Evolutionary conservation across 805 yeast genomes (phyloP).

Genomic region (Ogataea paraovalis): DNA sequence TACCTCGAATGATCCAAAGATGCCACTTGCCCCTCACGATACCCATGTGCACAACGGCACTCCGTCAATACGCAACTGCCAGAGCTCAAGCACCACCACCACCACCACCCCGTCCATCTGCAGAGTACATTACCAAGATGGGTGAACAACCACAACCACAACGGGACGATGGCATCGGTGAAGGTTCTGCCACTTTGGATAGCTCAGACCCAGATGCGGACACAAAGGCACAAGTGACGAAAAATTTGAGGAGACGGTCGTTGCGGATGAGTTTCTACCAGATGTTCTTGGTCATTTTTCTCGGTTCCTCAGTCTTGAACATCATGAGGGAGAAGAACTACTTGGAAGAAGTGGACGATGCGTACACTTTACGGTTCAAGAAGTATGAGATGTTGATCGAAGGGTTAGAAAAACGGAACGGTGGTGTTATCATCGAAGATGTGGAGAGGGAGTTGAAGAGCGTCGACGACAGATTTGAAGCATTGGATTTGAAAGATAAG

Average conservation of each 20-base stretch:
- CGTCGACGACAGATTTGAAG: constrained; percentile 40
- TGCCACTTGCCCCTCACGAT: too few species aligned
- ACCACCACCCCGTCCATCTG: constrained; percentile 17
- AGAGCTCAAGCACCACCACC: not conserved
- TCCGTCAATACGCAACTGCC: too few species aligned
- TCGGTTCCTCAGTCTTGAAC: constrained; percentile 43
- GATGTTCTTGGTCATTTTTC: constrained; percentile 26
- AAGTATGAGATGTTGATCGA: constrained; percentile 25
- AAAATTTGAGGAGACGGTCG: constrained; percentile 16
- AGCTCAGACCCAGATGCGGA: not conserved
- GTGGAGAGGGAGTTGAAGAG: constrained; percentile 37
- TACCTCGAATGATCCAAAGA: too few species aligned
- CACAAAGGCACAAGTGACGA: not conserved
- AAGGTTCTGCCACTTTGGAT: too few species aligned
- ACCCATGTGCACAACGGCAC: too few species aligned
- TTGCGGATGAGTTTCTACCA: constrained; percentile 31
- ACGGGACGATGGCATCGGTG: constrained; percentile 6
- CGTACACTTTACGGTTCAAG: constrained; percentile 37
- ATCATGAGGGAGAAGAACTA: constrained; percentile 42
- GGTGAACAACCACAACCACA: constrained; percentile 28
- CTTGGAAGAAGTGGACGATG: constrained; percentile 38
- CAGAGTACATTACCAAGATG: constrained; percentile 20
- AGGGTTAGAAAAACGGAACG: constrained; percentile 19
- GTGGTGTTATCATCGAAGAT: constrained; percentile 29
- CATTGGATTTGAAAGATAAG: constrained; percentile 8